Conservation (phyloP, 2,329 filamentous ascomycete genomes). For the Septoria linicola region DNA sequence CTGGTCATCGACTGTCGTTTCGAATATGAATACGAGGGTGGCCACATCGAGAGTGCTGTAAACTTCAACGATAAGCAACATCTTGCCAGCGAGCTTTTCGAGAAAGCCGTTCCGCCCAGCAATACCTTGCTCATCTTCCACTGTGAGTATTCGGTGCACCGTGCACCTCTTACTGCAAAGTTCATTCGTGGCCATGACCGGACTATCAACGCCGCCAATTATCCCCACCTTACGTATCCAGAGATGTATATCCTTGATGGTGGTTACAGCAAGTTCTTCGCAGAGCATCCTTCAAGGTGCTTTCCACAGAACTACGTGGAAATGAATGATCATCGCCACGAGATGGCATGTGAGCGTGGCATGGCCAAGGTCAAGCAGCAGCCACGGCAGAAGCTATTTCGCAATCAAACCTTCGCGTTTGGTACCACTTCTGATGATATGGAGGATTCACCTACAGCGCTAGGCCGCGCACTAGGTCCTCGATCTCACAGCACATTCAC, state of each 20-base stretch:
- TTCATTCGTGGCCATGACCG: conserved; percentile 89
- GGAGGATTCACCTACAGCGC: conserved; percentile 62
- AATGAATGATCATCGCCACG: conserved; percentile 91
- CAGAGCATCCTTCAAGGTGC: conserved; percentile 74
- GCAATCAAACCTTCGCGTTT: conserved; percentile 94
- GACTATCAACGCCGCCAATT: conserved; percentile 76
- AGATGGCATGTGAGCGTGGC: conserved; percentile 88
- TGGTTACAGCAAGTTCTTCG: conserved; percentile 92
- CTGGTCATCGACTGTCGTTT: conserved; percentile 95
- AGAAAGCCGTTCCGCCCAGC: conserved; percentile 42
- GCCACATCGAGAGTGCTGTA: conserved; percentile 87
- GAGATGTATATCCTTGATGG: conserved; percentile 97
- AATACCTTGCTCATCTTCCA: conserved; percentile 86
- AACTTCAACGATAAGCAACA: conserved; percentile 98
- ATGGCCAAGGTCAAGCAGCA: conserved; percentile 91
- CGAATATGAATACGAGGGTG: conserved; percentile 97
- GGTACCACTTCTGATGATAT: conserved; percentile 65
- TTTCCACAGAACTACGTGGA: conserved; percentile 94
- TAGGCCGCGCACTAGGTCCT: conserved; percentile 30
- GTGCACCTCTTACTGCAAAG: conserved; percentile 93
- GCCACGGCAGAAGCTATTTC: conserved; percentile 71
- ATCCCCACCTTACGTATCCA: conserved; percentile 87
- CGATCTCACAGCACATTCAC: conserved; percentile 36
- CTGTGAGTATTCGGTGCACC: conserved; percentile 97
- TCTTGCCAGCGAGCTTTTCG: conserved; percentile 75